A percentile compares a stretch with the other conserved stretches of the same genome.
These are phyloP conservation scores for Cordyceps tenuipes DNA, from an alignment of 2,329 filamentous ascomycete species.

Conservation along the genomic window DNA sequence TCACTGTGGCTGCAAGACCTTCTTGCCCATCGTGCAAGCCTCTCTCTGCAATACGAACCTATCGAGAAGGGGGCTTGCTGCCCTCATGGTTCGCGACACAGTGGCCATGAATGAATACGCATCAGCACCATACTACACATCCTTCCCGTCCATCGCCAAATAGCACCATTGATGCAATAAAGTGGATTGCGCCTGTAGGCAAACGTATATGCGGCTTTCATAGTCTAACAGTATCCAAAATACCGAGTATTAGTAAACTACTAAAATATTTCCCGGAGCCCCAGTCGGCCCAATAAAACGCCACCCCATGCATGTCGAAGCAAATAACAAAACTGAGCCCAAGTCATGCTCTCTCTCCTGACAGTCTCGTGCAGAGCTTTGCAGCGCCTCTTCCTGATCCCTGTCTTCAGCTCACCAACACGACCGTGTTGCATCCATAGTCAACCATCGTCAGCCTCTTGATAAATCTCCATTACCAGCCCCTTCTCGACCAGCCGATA, in stretches of 20 bases:
- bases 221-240: neutral
- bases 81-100: neutral
- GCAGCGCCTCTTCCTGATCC: neutral
- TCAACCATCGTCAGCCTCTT: neutral
- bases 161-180: neutral
- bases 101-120: neutral
- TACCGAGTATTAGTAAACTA: neutral
- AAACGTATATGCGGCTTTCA: neutral
- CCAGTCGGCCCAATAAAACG: neutral
- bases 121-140: neutral
- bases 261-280: neutral
- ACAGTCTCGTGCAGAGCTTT: neutral
- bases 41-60: too few species aligned
- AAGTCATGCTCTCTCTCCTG: neutral
- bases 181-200: neutral
- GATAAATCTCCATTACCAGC: too few species aligned
- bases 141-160: neutral
- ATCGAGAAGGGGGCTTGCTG: too few species aligned
- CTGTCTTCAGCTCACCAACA: neutral
- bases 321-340: neutral
- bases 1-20: too few species aligned
- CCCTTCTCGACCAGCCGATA: neutral
- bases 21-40: too few species aligned
- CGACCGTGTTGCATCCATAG: neutral
- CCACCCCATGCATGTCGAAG: neutral